Conservation (phyloP, 2,329 filamentous ascomycete species). For the Colletotrichum sp. region DNA sequence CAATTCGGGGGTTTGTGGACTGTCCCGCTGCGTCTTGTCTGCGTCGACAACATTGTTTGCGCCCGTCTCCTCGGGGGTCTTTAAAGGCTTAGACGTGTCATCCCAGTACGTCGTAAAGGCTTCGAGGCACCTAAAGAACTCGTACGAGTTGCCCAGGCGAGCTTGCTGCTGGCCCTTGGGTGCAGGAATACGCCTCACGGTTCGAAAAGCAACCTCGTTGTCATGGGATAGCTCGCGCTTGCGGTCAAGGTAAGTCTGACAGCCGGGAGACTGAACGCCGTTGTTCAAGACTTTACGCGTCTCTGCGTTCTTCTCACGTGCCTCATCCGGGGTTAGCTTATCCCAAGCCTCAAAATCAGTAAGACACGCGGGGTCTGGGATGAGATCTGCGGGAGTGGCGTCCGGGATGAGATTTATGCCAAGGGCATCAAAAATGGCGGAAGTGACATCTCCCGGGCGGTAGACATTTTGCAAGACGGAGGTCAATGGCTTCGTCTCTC, state of each 20-base stretch:
- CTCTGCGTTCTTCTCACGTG: slow-evolving; percentile 50
- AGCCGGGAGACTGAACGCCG: slow-evolving; percentile 60
- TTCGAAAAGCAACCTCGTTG: slow-evolving; percentile 66
- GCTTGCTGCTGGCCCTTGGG: slow-evolving; percentile 57
- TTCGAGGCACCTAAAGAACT: slow-evolving; percentile 70
- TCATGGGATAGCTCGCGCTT: slow-evolving; percentile 59
- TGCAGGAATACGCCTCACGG: slow-evolving; percentile 62
- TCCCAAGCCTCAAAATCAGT: slow-evolving; percentile 62
- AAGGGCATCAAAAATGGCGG: slow-evolving; percentile 60
- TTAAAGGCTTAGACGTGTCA: slow-evolving; percentile 53
- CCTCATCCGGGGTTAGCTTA: slow-evolving; percentile 52
- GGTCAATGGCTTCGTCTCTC: slow-evolving; percentile 45
- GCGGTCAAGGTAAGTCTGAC: slow-evolving; percentile 63
- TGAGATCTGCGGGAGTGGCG: slow-evolving; percentile 50
- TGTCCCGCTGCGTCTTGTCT: slow-evolving; percentile 18
- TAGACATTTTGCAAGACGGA: slow-evolving; percentile 58
- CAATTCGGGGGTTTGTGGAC: neutral
- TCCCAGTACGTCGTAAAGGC: slow-evolving; percentile 65
- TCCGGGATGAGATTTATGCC: slow-evolving; percentile 61
- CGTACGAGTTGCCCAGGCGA: slow-evolving; percentile 67
- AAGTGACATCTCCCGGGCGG: slow-evolving; percentile 53
- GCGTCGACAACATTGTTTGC: slow-evolving; percentile 8
- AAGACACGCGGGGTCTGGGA: slow-evolving; percentile 59
- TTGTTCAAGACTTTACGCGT: slow-evolving; percentile 57
- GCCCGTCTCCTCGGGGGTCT: slow-evolving; percentile 1